Base-by-base conservation (phyloP, 768 basidiomycete species). In the Termitomyces sp. region DNA sequence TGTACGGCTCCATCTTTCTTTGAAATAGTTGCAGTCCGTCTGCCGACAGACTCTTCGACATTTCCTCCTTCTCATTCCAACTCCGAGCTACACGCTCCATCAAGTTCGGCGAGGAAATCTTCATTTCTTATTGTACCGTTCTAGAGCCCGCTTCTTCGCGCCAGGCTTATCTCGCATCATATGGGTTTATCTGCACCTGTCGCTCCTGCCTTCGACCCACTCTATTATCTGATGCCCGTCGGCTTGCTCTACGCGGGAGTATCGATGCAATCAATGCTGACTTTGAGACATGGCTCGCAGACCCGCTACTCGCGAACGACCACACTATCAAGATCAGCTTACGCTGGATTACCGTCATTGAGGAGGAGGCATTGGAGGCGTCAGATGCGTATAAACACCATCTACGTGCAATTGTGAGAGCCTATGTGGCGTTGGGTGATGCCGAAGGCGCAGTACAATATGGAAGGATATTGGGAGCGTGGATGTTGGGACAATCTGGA, bases 11-110 rank as follows among this genome's bases (percentile, higher is more conserved):
- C 7, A 19, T 37, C 14, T 37, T 37, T 2, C 24, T 24, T 38
- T 21, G 22, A 40, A 6, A 46, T 45, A 73, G 71, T 49, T 71
- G 72, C 54, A 61, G 66, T 17, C 65, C 71, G 26, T 72, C 71
- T 40, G 62, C 65, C 0, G 56, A 55, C 3, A 56, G 57, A 21
- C 12, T 60, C 22, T 72, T 73, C 50, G 66, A 70, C 42, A 35
- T 66, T 3, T 37, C 56, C 2, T 65, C 73, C 3, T 74, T 74
- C 50, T 61, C 68, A 7, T 60, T 69, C 28, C 63, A 64, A 34
- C 59, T 71, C 34, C 51, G 56, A 11, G 71, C 71, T 2, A 44
- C 53, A 9, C 60, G 64, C 0, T 53, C 65, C 42, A 69, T 74
- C 56, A 65, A 62, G 19, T 54, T 57, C 3, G 68, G 69, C 2